Conservation (phyloP, 106 monocot species). For the Allium cepa region DNA sequence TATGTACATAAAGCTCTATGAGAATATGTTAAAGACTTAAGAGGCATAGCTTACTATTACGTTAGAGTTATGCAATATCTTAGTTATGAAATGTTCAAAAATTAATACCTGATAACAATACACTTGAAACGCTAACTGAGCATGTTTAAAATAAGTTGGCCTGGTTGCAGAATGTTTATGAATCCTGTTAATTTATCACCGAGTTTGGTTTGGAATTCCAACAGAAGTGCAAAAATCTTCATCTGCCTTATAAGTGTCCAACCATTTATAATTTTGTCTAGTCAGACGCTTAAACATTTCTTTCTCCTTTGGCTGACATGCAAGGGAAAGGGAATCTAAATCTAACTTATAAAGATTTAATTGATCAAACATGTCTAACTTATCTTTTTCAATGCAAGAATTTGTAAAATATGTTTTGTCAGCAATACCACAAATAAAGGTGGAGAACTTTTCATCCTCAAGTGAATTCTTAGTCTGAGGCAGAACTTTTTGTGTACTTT, state of each 20-base stretch:
- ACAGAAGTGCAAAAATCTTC: constrained; percentile 51
- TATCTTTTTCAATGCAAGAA: constrained; percentile 8
- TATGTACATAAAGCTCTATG: too few relatives aligned
- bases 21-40: too few relatives aligned
- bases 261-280: constrained; percentile 52
- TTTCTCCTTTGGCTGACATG: constrained; percentile 27
- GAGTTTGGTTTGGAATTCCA: constrained; percentile 16
- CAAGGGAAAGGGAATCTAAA: constrained; percentile 25
- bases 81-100: too few relatives aligned
- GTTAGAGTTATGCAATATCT: too few relatives aligned
- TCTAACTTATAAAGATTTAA: constrained; percentile 35
- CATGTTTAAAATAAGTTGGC: too few relatives aligned
- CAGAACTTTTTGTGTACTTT: neutral
- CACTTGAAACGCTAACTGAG: too few relatives aligned
- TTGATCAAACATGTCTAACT: constrained; percentile 40
- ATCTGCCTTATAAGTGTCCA: constrained; percentile 41
- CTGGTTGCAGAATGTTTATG: too few relatives aligned
- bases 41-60: too few relatives aligned
- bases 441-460: constrained; percentile 41
- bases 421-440: constrained; percentile 51
- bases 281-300: constrained; percentile 37
- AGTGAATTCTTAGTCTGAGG: neutral
- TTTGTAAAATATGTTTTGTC: constrained; percentile 1
- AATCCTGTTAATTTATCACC: neutral
- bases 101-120: too few relatives aligned